These are phyloP conservation scores for Trichophyton verrucosum DNA, from an alignment of 2,329 filamentous ascomycete genomes.

Conservation along the genomic window DNA sequence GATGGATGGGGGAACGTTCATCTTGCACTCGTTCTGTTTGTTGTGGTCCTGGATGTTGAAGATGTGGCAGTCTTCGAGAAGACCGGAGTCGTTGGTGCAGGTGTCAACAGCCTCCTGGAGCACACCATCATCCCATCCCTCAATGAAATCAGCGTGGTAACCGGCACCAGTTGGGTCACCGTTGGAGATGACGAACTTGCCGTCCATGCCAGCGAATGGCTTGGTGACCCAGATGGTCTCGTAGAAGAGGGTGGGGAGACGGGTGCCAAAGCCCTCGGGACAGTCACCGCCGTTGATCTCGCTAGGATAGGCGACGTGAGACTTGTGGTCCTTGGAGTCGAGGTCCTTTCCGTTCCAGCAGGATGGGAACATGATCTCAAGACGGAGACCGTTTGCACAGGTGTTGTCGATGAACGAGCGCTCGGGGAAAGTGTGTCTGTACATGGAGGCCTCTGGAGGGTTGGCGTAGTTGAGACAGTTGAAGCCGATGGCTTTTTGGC, in stretches of 20 bases:
- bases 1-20: constrained; percentile 44
- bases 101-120: constrained; percentile 59
- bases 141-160: constrained; percentile 69
- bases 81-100: constrained; percentile 60
- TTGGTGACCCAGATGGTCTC: constrained; percentile 75
- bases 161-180: constrained; percentile 66
- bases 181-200: constrained; percentile 63
- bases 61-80: constrained; percentile 59
- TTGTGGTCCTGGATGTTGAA: constrained; percentile 56
- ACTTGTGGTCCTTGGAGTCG: constrained; percentile 43
- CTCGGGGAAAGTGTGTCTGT: constrained; percentile 68
- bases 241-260: constrained; percentile 64
- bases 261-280: constrained; percentile 54
- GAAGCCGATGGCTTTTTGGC: constrained; percentile 77
- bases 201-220: constrained; percentile 48
- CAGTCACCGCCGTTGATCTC: constrained; percentile 66
- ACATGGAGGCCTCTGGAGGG: constrained; percentile 57
- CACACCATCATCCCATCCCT: constrained; percentile 59
- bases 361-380: constrained; percentile 78
- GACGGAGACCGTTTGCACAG: constrained; percentile 67
- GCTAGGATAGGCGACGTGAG: constrained; percentile 65
- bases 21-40: constrained; percentile 47
- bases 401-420: constrained; percentile 69
- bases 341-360: constrained; percentile 69
- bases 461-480: constrained; percentile 79